phyloP scores from a whole-genome alignment of 108 stramenopile species.

The Cyclotella choctawhatcheeana region DNA sequence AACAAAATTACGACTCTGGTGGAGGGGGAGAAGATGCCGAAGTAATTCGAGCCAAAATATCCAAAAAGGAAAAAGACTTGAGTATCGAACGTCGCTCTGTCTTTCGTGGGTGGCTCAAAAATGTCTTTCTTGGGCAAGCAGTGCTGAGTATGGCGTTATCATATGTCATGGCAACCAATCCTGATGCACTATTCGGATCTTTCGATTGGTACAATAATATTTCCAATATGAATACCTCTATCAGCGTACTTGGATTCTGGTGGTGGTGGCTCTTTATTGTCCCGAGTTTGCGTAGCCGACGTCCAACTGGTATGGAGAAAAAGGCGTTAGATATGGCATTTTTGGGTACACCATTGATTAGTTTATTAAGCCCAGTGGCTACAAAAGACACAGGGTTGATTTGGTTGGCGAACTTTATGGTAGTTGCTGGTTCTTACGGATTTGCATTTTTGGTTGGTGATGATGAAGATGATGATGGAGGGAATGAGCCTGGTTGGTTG shows the following conservation, averaged over 20 bases:
- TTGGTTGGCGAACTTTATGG: slow-evolving; percentile 83
- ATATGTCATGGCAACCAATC: slow-evolving; percentile 89
- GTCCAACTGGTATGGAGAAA: slow-evolving; percentile 91
- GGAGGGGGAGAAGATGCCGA: slow-evolving; percentile 77
- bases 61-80: slow-evolving; percentile 87
- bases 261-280: slow-evolving; percentile 98
- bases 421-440: slow-evolving; percentile 77
- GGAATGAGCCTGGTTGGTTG: slow-evolving; percentile 76
- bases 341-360: slow-evolving; percentile 88
- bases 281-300: slow-evolving; percentile 87
- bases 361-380: slow-evolving; percentile 82
- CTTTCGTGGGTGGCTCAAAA: slow-evolving; percentile 96
- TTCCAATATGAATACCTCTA: slow-evolving; percentile 82
- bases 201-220: slow-evolving; percentile 75
- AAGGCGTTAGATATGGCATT: slow-evolving; percentile 95
- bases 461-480: slow-evolving; percentile 36
- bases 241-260: slow-evolving; percentile 96
- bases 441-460: slow-evolving; percentile 66
- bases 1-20: slow-evolving; percentile 64
- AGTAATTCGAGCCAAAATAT: slow-evolving; percentile 70
- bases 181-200: slow-evolving; percentile 66
- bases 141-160: slow-evolving; percentile 80
- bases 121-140: slow-evolving; percentile 92
- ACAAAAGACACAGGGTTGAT: slow-evolving; percentile 92
- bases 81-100: slow-evolving; percentile 88